Percentiles rank a stretch among this genome's conserved stretches.
These are phyloP conservation scores for Psilocybe azurescens DNA, from an alignment of 768 basidiomycete genomes.

Conservation along the genomic window DNA sequence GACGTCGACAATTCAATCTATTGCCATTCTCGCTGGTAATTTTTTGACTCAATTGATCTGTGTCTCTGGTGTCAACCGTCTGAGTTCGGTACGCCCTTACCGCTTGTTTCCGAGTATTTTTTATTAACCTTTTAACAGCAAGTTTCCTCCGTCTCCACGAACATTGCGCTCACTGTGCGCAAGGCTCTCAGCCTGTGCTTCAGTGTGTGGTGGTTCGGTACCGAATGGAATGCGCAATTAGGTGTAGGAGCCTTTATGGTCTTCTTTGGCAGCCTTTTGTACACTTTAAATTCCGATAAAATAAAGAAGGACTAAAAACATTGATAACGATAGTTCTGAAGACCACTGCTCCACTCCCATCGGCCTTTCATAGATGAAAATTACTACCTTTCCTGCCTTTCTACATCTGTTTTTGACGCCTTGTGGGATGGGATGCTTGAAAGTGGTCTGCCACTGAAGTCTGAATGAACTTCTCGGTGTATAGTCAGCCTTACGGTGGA, in stretches of 20 bases:
- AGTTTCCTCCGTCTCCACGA: slow-evolving; percentile 82
- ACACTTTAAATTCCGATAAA: slow-evolving; percentile 41
- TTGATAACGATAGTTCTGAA: too few species aligned
- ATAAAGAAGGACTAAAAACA: slow-evolving; percentile 24
- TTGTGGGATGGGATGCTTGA: too few species aligned
- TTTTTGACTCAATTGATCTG: slow-evolving; percentile 80
- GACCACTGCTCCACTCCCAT: too few species aligned
- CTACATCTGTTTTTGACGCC: too few species aligned
- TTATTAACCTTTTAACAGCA: slow-evolving; percentile 40
- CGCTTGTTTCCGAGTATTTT: slow-evolving; percentile 6
- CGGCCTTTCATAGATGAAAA: too few species aligned
- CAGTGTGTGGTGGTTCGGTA: slow-evolving; percentile 86
- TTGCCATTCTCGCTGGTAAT: slow-evolving; percentile 65
- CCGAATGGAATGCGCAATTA: slow-evolving; percentile 70
- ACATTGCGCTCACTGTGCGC: slow-evolving; percentile 78
- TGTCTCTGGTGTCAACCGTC: slow-evolving; percentile 79
- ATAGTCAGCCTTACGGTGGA: too few species aligned
- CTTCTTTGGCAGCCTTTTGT: slow-evolving; percentile 68
- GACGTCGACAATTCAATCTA: slow-evolving; percentile 45
- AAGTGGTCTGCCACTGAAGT: too few species aligned
- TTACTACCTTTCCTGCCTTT: too few species aligned
- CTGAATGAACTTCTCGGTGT: too few species aligned
- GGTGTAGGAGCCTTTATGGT: slow-evolving; percentile 77
- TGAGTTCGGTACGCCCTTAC: slow-evolving; percentile 69
- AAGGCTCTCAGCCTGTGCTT: slow-evolving; percentile 83